Conservation (phyloP, 139 green algal species). For the Chlorella sp. region DNA sequence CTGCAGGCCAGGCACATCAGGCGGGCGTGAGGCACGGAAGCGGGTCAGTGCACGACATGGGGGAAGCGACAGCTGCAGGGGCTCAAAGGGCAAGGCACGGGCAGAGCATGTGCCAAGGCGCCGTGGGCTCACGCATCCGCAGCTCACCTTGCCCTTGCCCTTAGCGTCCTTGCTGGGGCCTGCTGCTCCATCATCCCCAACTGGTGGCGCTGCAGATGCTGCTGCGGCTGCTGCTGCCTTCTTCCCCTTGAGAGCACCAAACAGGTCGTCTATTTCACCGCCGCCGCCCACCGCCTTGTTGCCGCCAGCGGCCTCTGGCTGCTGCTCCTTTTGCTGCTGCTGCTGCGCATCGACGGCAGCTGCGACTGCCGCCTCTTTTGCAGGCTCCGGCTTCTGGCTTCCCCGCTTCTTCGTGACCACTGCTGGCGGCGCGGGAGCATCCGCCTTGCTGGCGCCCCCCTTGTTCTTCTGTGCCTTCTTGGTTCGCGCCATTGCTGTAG, state of each 20-base stretch:
- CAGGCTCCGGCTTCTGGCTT: neutral
- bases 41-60: too few species aligned
- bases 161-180: neutral
- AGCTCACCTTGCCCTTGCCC: neutral
- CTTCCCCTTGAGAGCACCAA: conserved; percentile 49
- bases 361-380: neutral
- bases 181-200: neutral
- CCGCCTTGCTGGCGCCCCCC: neutral
- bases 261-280: conserved; percentile 72
- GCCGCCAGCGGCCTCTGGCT: neutral
- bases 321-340: neutral
- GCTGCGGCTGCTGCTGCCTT: conserved; percentile 2
- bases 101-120: neutral
- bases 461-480: neutral
- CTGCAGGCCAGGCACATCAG: neutral
- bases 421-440: neutral
- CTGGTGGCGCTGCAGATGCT: neutral
- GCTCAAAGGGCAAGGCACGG: neutral
- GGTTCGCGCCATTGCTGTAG: neutral
- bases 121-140: neutral
- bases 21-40: too few species aligned
- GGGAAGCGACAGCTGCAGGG: neutral
- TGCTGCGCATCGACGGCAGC: neutral
- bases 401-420: neutral
- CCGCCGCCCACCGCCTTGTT: neutral